These are phyloP conservation scores for Phaeolepiota aurea DNA, from an alignment of 768 basidiomycete genomes.

Conservation along the genomic window DNA sequence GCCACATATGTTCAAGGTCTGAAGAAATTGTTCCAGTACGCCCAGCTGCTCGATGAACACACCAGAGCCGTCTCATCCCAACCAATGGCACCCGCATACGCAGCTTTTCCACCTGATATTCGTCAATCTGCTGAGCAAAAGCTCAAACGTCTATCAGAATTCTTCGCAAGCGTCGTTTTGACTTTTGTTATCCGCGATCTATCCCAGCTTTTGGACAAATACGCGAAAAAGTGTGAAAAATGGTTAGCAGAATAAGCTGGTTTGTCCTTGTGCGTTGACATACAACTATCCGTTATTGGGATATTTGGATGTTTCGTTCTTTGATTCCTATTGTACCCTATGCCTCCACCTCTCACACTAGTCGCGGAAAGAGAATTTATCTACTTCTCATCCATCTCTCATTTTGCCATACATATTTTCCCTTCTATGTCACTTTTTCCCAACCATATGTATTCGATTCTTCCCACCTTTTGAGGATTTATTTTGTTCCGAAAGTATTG, in stretches of 20 bases:
- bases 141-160: slow-evolving; percentile 80
- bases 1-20: slow-evolving; percentile 75
- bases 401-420: not conserved
- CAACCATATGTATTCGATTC: not conserved
- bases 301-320: not conserved
- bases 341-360: not conserved
- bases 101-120: slow-evolving; percentile 57
- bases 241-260: slow-evolving; percentile 70
- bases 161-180: slow-evolving; percentile 82
- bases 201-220: slow-evolving; percentile 83
- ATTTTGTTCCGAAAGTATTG: not conserved
- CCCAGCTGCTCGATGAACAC: slow-evolving; percentile 83
- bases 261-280: slow-evolving; percentile 10
- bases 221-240: slow-evolving; percentile 89
- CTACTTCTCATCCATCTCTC: not conserved
- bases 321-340: not conserved
- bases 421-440: too few species aligned
- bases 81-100: slow-evolving; percentile 66
- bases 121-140: slow-evolving; percentile 61
- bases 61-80: slow-evolving; percentile 62
- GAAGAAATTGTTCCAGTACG: slow-evolving; percentile 60
- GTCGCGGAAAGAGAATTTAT: not conserved
- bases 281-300: slow-evolving; percentile 7
- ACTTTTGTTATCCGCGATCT: slow-evolving; percentile 87
- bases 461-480: not conserved